Base-by-base conservation (phyloP, 2,329 filamentous ascomycete species). In the Aspergillus vadensis region DNA sequence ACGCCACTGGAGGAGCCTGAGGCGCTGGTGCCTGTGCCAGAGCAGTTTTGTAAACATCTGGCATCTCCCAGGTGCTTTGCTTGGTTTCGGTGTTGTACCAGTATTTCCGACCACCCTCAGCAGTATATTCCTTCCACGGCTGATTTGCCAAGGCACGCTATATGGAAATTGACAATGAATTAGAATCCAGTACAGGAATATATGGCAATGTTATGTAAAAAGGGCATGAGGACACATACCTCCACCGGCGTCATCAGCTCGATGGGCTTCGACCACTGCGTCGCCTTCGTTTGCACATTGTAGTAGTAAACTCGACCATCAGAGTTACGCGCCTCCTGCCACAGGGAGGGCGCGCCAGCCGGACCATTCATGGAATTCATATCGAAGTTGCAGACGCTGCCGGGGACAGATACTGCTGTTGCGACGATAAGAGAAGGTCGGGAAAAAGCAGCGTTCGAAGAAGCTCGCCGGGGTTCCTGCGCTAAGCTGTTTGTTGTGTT, bases 51-150 rank as follows among this genome's bases (percentile, higher is more conserved):
- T 93, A 93, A 64, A 81, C 86, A 58, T 92, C 90, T 58, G 95
- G 95, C 85, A 97, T 93, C 71, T 93, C 90, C 95, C 95, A 99
- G 32, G 91, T 92, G 75, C 92, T 98, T 79, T 92, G 86, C 78
- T 94, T 93, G 48, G 91, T 93, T 77, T 96, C 90, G 36, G 88
- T 91, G 76, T 99, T 95, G 77, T 93, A 94, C 91, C 92, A 99
- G 79, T 99, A 99, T 74, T 94, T 91, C 70, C 89, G 88, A 50
- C 94, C 95, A 65, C 91, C 91, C 63, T 92, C 88, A 21, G 91
- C 88, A 25, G 89, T 92, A 72, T 96, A 95, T 77, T 97, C 92
- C 72, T 94, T 95, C 92, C 93, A 99, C 65, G 91, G 91, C 68
- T 95, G 91, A 69, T 89, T 88, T 54, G 89, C 84, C 51, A 96